phyloP scores from a whole-genome alignment of 2,329 filamentous ascomycete species.

The Phyllosticta capitalensis region DNA sequence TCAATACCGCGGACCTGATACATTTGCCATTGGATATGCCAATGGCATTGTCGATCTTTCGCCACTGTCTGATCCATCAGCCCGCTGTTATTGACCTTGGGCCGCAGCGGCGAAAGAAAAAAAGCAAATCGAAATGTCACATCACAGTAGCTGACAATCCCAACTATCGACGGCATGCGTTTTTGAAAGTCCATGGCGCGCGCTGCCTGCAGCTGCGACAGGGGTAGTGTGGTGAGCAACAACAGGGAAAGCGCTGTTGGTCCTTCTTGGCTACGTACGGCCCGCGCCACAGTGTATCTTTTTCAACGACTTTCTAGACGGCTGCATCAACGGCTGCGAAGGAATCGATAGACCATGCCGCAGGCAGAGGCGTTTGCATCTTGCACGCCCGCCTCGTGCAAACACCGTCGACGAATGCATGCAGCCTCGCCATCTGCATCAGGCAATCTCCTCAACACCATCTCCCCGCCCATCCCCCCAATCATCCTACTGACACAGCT shows the following conservation, averaged over 20 bases:
- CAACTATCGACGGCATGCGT: background rate
- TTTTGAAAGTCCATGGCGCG: background rate
- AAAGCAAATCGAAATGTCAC: background rate
- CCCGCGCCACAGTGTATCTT: background rate
- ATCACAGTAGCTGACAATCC: no score
- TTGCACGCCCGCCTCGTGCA: background rate
- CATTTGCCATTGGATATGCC: no score
- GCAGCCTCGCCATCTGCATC: conserved; percentile 22
- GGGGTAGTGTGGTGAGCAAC: background rate
- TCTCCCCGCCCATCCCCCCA: no score
- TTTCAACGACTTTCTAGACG: background rate
- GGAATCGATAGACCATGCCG: background rate
- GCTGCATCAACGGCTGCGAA: no score
- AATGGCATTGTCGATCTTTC: no score
- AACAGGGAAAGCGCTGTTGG: background rate
- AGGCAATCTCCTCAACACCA: conserved; percentile 18
- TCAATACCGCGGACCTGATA: no score
- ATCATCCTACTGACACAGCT: no score
- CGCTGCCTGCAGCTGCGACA: background rate
- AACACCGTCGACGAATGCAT: background rate
- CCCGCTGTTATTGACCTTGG: no score
- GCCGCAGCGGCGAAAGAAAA: no score
- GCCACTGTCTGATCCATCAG: no score
- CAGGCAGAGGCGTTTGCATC: background rate
- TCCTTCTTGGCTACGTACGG: background rate